A percentile compares a stretch with the other conserved stretches of the same genome.
Conservation (phyloP, 2,329 filamentous ascomycete species). For the Fusarium cicatricum region DNA sequence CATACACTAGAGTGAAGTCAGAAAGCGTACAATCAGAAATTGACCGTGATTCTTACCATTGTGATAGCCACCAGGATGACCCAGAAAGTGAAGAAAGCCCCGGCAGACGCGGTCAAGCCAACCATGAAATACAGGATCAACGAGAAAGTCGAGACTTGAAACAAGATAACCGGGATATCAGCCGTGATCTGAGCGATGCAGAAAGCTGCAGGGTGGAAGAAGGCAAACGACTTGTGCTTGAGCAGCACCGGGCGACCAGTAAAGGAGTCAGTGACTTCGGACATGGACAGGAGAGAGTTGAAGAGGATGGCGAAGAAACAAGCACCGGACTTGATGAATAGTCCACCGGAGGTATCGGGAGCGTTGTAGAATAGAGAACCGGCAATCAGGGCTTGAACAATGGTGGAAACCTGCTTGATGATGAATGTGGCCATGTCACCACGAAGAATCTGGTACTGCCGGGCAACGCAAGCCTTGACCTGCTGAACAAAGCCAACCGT, state of each 20-base stretch:
- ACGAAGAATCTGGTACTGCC: constrained; percentile 72
- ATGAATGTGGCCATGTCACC: constrained; percentile 70
- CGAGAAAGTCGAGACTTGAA: constrained; percentile 66
- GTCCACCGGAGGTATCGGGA: constrained; percentile 62
- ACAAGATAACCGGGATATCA: constrained; percentile 63
- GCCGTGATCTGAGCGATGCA: constrained; percentile 64
- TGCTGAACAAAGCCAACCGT: constrained; percentile 64
- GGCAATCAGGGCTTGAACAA: constrained; percentile 67
- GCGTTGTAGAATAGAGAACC: constrained; percentile 75
- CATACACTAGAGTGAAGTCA: constrained; percentile 52
- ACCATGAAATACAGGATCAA: constrained; percentile 72
- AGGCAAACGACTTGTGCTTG: constrained; percentile 66
- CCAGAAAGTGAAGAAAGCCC: constrained; percentile 70
- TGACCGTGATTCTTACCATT: constrained; percentile 50
- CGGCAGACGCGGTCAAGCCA: constrained; percentile 59
- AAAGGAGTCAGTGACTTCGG: constrained; percentile 72
- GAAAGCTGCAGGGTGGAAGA: constrained; percentile 66
- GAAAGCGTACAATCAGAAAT: neutral
- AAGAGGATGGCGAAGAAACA: constrained; percentile 71
- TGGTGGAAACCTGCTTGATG: constrained; percentile 66
- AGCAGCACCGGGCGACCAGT: constrained; percentile 65
- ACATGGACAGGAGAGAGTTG: constrained; percentile 69
- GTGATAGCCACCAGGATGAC: constrained; percentile 58
- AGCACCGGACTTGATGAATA: constrained; percentile 71
- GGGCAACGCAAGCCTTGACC: constrained; percentile 61